Conservation (phyloP, 257 asterid genomes). For the Oldenlandia corymbosa region DNA sequence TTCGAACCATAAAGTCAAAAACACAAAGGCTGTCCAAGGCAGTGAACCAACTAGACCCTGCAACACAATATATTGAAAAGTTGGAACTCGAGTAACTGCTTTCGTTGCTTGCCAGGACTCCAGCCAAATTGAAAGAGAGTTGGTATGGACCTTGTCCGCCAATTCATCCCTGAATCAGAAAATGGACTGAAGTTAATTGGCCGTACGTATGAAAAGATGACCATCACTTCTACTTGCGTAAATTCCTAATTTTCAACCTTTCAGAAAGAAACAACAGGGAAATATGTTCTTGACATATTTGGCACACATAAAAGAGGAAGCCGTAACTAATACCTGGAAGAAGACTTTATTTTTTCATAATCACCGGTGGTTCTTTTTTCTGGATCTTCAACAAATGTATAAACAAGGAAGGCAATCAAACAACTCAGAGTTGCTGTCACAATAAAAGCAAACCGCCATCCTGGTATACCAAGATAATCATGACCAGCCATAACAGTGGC, state of each 20-base stretch:
- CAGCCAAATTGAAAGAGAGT: conserved; percentile 54
- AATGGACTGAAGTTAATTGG: conserved; percentile 5
- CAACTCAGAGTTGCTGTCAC: conserved; percentile 76
- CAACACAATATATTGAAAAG: conserved; percentile 87
- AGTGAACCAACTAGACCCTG: conserved; percentile 92
- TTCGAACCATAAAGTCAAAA: conserved; percentile 90
- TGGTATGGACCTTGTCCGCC: conserved; percentile 37
- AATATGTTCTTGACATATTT: neutral
- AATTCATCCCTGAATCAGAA: conserved; percentile 53
- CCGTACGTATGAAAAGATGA: neutral
- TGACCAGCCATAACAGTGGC: conserved; percentile 96
- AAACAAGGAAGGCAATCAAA: conserved; percentile 73
- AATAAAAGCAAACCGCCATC: conserved; percentile 82
- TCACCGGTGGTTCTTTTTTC: conserved; percentile 25
- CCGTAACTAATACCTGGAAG: conserved; percentile 45
- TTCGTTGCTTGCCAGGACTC: conserved; percentile 91
- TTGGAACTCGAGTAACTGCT: conserved; percentile 67
- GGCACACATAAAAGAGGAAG: conserved; percentile 2
- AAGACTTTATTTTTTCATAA: conserved; percentile 33
- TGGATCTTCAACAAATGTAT: conserved; percentile 76
- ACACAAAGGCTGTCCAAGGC: conserved; percentile 94
- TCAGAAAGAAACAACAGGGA: neutral
- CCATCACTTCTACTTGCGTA: neutral
- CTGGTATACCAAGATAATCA: conserved; percentile 72
- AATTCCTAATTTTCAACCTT: neutral